Base-by-base conservation (phyloP, 768 basidiomycete species). In the Lentinula sp. region DNA sequence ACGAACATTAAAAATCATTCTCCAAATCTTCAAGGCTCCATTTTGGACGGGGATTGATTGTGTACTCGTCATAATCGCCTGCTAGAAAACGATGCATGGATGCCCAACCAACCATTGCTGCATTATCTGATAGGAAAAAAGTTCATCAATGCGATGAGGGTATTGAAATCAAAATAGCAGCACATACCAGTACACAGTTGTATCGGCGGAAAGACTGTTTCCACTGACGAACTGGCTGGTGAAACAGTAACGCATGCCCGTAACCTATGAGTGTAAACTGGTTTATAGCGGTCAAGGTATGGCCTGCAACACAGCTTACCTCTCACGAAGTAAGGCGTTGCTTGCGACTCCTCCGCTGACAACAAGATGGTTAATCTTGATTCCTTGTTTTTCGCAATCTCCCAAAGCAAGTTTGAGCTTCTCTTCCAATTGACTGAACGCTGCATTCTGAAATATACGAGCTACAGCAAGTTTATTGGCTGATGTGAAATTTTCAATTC, bases 61-160 rank as follows among this genome's bases (percentile, higher is more conserved):
- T 76, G 64, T 87, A 92, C 7, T 81, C 76, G 66, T 88, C 88
- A 48, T 79, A 73, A 61, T 88, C 85, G 3, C 76, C 76, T 0
- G 74, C 75, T 28, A 88, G 77, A 63, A 97, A 90, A 12, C 94
- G 84, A 66, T 87, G 75, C 81, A 95, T 88, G 0, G 91, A 87
- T 3, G 95, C 90, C 91, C 90, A 96, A 2, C 84, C 96, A 65
- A 98, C 91, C 96, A 98, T 98, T 8, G 85, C 95, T 0, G 96
- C 96, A 71, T 98, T 98, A 67, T 98, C 96, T 95, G 64, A 0
- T 42, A 10, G 32, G 23, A 39, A 4, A 43, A 13, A 57, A 4
- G 37, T 33, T 32, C 53, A 7, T 41, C 18, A 56, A 58, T 28
- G 20, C 53, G 36, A 53, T 13, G 36, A 35, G 52, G 6, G 7